A percentile compares a stretch with the other conserved stretches of the same genome.
Conservation (phyloP, 2,329 filamentous ascomycete species). For the Colletotrichum tropicale region DNA sequence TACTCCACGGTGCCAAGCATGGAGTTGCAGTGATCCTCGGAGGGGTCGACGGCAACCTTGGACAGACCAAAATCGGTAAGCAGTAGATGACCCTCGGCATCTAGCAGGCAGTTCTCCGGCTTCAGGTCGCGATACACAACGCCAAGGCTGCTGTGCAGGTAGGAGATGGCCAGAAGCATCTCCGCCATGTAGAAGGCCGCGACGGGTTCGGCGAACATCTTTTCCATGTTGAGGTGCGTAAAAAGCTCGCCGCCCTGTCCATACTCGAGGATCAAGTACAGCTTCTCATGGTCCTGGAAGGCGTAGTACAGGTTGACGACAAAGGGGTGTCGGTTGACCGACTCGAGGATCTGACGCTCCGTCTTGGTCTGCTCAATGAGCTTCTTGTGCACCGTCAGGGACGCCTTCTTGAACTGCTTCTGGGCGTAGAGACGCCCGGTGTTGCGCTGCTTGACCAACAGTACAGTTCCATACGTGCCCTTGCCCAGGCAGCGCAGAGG, state of each 20-base stretch:
- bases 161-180: slow-evolving; percentile 91
- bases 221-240: slow-evolving; percentile 89
- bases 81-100: slow-evolving; percentile 88
- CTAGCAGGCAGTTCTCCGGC: slow-evolving; percentile 95
- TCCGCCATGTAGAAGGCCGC: slow-evolving; percentile 99
- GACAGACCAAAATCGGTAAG: slow-evolving; percentile 96
- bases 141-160: slow-evolving; percentile 89
- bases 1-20: slow-evolving; percentile 96
- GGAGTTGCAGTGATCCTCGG: slow-evolving; percentile 75
- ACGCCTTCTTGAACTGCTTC: slow-evolving; percentile 98
- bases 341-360: slow-evolving; percentile 92
- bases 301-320: slow-evolving; percentile 98
- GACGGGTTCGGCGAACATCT: slow-evolving; percentile 90
- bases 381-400: slow-evolving; percentile 92
- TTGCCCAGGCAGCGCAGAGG: slow-evolving; percentile 92
- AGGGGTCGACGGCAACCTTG: slow-evolving; percentile 80
- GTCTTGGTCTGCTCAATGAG: slow-evolving; percentile 97
- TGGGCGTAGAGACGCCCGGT: slow-evolving; percentile 94
- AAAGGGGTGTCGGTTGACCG: slow-evolving; percentile 94
- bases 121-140: slow-evolving; percentile 98
- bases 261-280: slow-evolving; percentile 97
- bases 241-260: slow-evolving; percentile 97
- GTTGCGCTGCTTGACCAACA: slow-evolving; percentile 86
- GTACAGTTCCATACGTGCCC: slow-evolving; percentile 92
- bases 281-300: slow-evolving; percentile 96